These are phyloP conservation scores for Fusarium robinianum DNA, from an alignment of 2,329 filamentous ascomycete species.

Conservation along the genomic window DNA sequence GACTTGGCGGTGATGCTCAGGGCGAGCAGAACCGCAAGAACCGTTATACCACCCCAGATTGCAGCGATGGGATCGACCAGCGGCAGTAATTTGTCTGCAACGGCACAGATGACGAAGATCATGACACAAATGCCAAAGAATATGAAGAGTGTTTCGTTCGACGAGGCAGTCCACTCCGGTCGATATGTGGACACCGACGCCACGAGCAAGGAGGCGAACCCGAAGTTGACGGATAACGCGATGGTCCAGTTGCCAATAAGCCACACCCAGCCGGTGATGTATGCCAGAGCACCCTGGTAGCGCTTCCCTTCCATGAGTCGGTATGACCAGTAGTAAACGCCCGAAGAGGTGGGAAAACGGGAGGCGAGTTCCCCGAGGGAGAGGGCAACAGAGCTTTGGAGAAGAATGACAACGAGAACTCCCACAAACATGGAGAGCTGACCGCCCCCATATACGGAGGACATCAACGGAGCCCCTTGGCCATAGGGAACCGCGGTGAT, in stretches of 20 bases:
- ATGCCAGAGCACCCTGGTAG: conserved; percentile 68
- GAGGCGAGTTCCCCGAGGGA: conserved; percentile 74
- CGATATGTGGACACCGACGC: conserved; percentile 66
- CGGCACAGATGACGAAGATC: conserved; percentile 69
- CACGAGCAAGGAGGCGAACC: conserved; percentile 68
- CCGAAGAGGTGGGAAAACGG: conserved; percentile 63
- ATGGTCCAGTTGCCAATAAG: conserved; percentile 73
- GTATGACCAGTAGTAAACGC: conserved; percentile 76
- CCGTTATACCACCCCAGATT: conserved; percentile 71
- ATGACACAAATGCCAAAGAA: conserved; percentile 68
- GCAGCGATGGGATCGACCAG: conserved; percentile 71
- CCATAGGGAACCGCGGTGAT: too few relatives aligned
- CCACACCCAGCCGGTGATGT: conserved; percentile 75
- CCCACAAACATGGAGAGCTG: too few relatives aligned
- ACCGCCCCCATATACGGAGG: too few relatives aligned
- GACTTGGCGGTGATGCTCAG: conserved; percentile 58
- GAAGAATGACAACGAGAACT: too few relatives aligned
- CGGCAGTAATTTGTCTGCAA: conserved; percentile 61
- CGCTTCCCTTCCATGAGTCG: conserved; percentile 60
- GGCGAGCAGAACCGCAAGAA: conserved; percentile 70
- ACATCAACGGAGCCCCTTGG: too few relatives aligned
- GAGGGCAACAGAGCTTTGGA: too few relatives aligned
- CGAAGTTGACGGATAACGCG: conserved; percentile 69
- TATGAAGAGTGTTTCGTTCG: conserved; percentile 74
- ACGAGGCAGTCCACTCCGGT: conserved; percentile 63